Evolutionary conservation across 768 basidiomycete genomes (phyloP), one percentile per base, ranked within the genome.

Genomic region (Suillus paluster): DNA sequence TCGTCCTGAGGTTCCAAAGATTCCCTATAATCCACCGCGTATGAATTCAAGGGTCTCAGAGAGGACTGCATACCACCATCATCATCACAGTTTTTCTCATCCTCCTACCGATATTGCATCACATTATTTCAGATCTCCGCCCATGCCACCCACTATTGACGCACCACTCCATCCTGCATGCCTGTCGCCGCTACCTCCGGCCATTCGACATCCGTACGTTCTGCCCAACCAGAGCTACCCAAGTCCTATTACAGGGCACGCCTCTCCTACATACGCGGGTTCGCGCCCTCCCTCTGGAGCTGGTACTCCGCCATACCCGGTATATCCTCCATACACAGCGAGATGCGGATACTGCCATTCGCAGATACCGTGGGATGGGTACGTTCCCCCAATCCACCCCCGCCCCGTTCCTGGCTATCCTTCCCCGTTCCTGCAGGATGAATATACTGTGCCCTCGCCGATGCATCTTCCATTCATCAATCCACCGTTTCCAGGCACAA

Each of bases 331-430:
- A 27, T 78, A 78, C 63, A 69, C 70, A 39, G 15, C 23, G 11
- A 65, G 68, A 49, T 75, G 78, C 12, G 67, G 67, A 44, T 77
- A 75, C 54, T 68, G 73, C 3, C 77, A 76, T 60, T 77, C 79
- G 6, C 75, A 80, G 36, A 65, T 75, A 56, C 77, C 75, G 60
- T 82, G 81, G 83, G 71, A 73, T 27, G 72, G 54, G 10, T 39
- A 39, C 23, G 53, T 39, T 55, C 9, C 53, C 11, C 54, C 54
- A 19, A 55, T 55, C 38, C 54, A 39, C 17, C 17, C 36, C 25
- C 36, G 21, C 17, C 54, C 54, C 23, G 54, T 23, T 55, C 54
- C 54, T 3, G 54, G 38, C 25, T 58, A 38, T 36, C 59, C 60
- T 27, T 33, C 60, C 5, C 55, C 60, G n/a, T 58, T 60, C 25